These are phyloP conservation scores for Sarcodon aspratus DNA, from an alignment of 768 basidiomycete species.

Conservation along the genomic window DNA sequence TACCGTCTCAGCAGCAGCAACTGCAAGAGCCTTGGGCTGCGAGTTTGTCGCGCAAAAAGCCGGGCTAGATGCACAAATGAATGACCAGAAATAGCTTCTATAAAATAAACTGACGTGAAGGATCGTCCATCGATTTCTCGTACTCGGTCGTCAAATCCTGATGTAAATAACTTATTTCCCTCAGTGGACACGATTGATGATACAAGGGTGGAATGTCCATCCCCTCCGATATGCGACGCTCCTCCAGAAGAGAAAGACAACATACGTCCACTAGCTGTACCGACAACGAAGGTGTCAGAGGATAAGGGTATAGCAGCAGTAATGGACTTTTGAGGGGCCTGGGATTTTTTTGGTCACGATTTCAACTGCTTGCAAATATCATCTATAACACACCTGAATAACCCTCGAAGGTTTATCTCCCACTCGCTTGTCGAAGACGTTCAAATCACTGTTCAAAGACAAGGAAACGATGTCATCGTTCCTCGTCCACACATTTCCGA, in stretches of 20 bases:
- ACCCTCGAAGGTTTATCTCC: conserved; percentile 49
- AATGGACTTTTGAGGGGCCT: conserved; percentile 79
- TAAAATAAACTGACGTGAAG: conserved; percentile 35
- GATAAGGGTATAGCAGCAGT: conserved; percentile 42
- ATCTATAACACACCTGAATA: conserved; percentile 37
- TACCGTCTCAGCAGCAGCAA: conserved; percentile 45
- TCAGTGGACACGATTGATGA: conserved; percentile 41
- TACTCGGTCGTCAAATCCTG: conserved; percentile 74
- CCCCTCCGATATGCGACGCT: conserved; percentile 40
- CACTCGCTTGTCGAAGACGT: conserved; percentile 67
- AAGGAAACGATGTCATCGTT: conserved; percentile 67
- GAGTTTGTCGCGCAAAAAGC: conserved; percentile 39
- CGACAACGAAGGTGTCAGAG: conserved; percentile 66
- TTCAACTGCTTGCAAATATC: not conserved
- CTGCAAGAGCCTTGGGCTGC: conserved; percentile 61
- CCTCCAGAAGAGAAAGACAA: conserved; percentile 47
- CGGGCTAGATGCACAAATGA: conserved; percentile 25
- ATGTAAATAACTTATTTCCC: conserved; percentile 46
- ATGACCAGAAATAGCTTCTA: not conserved
- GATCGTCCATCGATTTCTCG: conserved; percentile 45
- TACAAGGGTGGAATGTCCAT: conserved; percentile 62
- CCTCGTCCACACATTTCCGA: conserved; percentile 79
- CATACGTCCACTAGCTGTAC: conserved; percentile 71
- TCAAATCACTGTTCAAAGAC: conserved; percentile 73
- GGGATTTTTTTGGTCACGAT: not conserved